phyloP scores from a whole-genome alignment of 129 eudicot genomes.

The Ambrosia artemisiifolia region DNA sequence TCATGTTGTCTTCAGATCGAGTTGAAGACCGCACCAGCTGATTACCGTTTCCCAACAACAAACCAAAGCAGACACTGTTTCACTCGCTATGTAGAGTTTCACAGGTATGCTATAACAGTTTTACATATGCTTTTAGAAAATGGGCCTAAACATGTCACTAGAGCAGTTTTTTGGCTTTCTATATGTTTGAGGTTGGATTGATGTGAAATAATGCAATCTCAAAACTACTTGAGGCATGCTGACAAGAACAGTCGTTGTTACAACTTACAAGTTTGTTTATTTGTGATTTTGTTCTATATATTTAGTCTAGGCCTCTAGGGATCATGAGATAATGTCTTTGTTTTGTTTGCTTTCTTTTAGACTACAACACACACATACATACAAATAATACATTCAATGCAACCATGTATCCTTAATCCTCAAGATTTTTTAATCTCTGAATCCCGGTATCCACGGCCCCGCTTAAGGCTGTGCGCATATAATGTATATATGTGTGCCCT shows the following conservation, averaged over 20 bases:
- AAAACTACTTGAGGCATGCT: not conserved
- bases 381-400: no score
- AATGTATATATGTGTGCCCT: no score
- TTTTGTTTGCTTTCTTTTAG: not conserved
- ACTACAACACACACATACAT: not conserved
- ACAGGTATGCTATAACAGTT: conserved; percentile 43
- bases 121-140: not conserved
- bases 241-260: not conserved
- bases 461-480: no score
- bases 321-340: not conserved
- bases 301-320: not conserved
- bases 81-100: conserved; percentile 89
- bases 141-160: no score
- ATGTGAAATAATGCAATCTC: not conserved
- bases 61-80: conserved; percentile 87
- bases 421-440: no score
- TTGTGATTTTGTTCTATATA: not conserved
- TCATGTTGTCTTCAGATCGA: conserved; percentile 47
- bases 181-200: not conserved
- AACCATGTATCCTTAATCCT: no score
- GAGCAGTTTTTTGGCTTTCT: no score
- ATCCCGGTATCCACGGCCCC: no score
- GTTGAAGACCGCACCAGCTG: conserved; percentile 88
- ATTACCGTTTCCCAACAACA: conserved; percentile 87
- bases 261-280: not conserved